Evolutionary conservation across 192 early-diverging fungal genomes (phyloP).

Genomic region (Kickxella alabastrina): DNA sequence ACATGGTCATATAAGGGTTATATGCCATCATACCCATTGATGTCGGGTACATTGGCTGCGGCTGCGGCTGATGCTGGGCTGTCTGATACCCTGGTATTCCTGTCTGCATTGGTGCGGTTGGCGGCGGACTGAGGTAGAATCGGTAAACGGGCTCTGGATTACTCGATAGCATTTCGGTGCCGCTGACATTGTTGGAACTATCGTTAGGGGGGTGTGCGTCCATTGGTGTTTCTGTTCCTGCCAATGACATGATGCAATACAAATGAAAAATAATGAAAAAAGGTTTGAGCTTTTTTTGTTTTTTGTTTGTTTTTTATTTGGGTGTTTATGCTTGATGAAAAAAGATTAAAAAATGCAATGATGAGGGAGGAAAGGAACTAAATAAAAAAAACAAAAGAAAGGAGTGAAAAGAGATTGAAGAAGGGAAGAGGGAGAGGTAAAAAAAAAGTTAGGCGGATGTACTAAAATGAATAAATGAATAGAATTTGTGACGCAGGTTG

Average conservation of each 20-base stretch:
- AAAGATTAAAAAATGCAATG: not conserved
- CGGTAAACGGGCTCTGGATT: constrained; percentile 43
- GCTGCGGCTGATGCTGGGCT: constrained; percentile 5
- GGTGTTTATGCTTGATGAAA: not conserved
- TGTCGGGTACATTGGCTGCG: constrained; percentile 22
- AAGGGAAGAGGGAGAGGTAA: constrained; percentile 1
- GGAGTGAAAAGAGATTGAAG: not conserved
- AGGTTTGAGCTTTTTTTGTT: not conserved
- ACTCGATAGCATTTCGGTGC: not conserved
- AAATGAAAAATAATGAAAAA: not conserved
- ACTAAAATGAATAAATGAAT: too few species aligned
- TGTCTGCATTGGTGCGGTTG: constrained; percentile 17
- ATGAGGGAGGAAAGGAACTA: not conserved
- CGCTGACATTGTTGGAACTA: not conserved
- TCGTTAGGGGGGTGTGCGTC: constrained; percentile 11
- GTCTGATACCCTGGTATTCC: not conserved
- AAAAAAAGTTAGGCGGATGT: not conserved
- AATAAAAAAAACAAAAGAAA: constrained; percentile 1
- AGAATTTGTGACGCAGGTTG: too few species aligned
- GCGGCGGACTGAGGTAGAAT: constrained; percentile 48
- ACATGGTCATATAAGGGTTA: constrained; percentile 34
- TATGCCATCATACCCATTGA: constrained; percentile 28
- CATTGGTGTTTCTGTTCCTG: constrained; percentile 31
- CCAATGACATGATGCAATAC: constrained; percentile 20
- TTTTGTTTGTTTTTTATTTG: not conserved